These are phyloP conservation scores for Pseudonitzschia pungens DNA, from an alignment of 108 stramenopile species.

Conservation along the genomic window DNA sequence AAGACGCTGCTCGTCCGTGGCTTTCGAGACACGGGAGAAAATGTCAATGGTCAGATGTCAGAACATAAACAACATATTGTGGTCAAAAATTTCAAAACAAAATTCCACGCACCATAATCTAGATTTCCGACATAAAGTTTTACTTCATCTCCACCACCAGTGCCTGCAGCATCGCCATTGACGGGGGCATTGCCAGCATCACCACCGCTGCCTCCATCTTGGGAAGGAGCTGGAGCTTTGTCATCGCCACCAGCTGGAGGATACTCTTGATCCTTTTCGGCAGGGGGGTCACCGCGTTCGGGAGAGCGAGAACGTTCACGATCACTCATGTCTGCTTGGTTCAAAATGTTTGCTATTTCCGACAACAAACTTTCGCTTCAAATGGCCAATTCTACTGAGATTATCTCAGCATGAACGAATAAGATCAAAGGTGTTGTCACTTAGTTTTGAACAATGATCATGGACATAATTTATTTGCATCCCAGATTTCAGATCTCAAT, in stretches of 20 bases:
- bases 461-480: too few species aligned
- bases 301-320: constrained; percentile 70
- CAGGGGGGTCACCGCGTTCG: constrained; percentile 48
- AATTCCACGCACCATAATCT: constrained; percentile 60
- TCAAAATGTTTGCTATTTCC: background rate
- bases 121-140: constrained; percentile 92
- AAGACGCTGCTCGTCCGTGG: constrained; percentile 71
- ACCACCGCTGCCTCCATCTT: constrained; percentile 6
- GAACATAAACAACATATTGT: background rate
- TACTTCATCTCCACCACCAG: constrained; percentile 43
- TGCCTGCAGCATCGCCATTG: constrained; percentile 27
- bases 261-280: constrained; percentile 28
- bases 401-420: too few species aligned
- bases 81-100: too few species aligned
- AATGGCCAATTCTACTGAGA: too few species aligned
- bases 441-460: too few species aligned
- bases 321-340: constrained; percentile 33
- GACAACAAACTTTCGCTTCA: too few species aligned
- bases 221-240: constrained; percentile 5
- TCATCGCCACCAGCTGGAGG: constrained; percentile 26
- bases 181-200: background rate
- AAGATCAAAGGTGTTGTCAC: too few species aligned
- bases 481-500: background rate
- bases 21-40: too few species aligned
- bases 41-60: too few species aligned